Evolutionary conservation across 2,329 filamentous ascomycete species (phyloP).

Genomic region (Trichophyton benhamiae): DNA sequence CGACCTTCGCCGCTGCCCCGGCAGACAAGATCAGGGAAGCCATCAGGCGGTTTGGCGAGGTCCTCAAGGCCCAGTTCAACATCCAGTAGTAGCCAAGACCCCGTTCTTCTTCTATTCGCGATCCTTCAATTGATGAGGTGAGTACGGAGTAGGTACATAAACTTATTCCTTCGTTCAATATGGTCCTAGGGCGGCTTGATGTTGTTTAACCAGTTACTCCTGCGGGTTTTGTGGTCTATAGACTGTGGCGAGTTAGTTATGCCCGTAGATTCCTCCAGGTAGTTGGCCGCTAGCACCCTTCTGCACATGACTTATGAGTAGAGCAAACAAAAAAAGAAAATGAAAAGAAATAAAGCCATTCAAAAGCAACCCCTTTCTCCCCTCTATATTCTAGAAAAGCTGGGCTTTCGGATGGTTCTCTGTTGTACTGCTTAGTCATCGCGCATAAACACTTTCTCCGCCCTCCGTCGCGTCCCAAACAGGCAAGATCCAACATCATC

Average conservation of each 20-base stretch:
- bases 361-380: not conserved
- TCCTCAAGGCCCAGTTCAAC: conserved; percentile 50
- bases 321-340: not conserved
- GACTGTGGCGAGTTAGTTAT: not conserved
- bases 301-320: not conserved
- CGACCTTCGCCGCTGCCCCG: conserved; percentile 75
- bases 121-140: not conserved
- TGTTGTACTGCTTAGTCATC: not conserved
- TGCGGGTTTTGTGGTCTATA: not conserved
- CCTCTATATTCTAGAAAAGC: not conserved
- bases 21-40: conserved; percentile 58
- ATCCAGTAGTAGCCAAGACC: not conserved
- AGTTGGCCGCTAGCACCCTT: not conserved
- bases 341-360: not conserved
- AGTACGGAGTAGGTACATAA: not conserved
- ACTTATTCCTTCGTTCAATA: not conserved
- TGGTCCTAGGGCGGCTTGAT: not conserved
- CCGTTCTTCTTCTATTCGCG: no score
- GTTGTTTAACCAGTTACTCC: not conserved
- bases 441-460: not conserved
- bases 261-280: not conserved
- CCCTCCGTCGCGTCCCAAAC: not conserved
- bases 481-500: conserved; percentile 1
- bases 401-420: not conserved
- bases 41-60: conserved; percentile 62